Conservation (phyloP, 2,329 filamentous ascomycete species). For the Colletotrichum liriopes region DNA sequence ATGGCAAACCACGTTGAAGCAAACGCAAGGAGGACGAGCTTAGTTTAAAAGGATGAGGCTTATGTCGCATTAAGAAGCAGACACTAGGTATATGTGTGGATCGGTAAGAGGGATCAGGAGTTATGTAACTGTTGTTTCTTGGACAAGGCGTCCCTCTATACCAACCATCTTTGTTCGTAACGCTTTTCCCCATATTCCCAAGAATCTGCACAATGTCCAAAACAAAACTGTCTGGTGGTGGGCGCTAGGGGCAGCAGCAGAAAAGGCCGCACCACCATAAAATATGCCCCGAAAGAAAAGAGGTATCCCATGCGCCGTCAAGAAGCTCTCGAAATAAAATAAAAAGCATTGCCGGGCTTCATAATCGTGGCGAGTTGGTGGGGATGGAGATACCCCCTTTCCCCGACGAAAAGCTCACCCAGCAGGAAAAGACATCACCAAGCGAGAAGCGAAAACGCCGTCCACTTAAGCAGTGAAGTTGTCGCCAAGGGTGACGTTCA, state of each 20-base stretch:
- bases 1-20: neutral
- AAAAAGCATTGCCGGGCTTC: conserved; percentile 26
- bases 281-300: conserved; percentile 20
- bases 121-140: conserved; percentile 16
- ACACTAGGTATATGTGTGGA: conserved; percentile 40
- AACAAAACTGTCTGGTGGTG: conserved; percentile 22
- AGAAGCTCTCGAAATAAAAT: conserved; percentile 25
- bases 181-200: conserved; percentile 28
- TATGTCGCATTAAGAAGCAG: conserved; percentile 41
- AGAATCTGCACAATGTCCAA: conserved; percentile 39
- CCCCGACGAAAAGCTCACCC: conserved; percentile 34
- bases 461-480: conserved; percentile 25
- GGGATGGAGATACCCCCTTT: neutral
- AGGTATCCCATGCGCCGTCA: conserved; percentile 40
- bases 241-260: neutral
- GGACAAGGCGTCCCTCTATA: conserved; percentile 9
- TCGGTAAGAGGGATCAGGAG: conserved; percentile 8
- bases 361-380: conserved; percentile 25
- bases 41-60: conserved; percentile 31
- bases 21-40: neutral
- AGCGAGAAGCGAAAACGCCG: too few species aligned
- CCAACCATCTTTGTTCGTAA: conserved; percentile 20
- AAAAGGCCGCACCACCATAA: conserved; percentile 25
- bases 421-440: neutral
- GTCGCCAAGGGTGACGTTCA: conserved; percentile 54